Percentiles rank a stretch among this genome's conserved stretches.
Conservation (phyloP, 768 basidiomycete species). For the Russula sp. region DNA sequence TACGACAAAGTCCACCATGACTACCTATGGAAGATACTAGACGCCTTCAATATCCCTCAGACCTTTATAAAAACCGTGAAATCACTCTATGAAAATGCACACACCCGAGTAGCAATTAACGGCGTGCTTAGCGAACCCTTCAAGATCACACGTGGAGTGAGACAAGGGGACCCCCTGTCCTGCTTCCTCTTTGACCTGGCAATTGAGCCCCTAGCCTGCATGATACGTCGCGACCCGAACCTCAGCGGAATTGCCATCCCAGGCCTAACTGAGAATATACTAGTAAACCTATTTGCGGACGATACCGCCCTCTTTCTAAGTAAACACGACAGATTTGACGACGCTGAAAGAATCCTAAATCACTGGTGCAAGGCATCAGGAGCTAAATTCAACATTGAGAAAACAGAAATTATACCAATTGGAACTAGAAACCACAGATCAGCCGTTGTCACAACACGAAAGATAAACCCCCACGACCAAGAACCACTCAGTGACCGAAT, state of each 20-base stretch:
- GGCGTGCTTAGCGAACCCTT: neutral
- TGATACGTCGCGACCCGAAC: neutral
- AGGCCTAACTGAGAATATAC: neutral
- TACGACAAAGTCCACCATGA: constrained; percentile 28
- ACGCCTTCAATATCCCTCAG: neutral
- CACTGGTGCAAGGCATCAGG: constrained; percentile 40
- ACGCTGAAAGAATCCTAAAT: constrained; percentile 35
- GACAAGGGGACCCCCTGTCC: neutral
- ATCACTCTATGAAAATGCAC: neutral
- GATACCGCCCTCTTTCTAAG: constrained; percentile 32
- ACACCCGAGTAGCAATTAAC: neutral
- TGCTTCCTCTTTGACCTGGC: neutral
- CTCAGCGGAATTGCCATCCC: neutral
- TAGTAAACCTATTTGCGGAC: constrained; percentile 2
- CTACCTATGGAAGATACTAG: constrained; percentile 16
- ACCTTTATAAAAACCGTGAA: neutral
- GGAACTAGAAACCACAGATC: constrained; percentile 32
- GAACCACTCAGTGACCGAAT: neutral
- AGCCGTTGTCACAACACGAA: neutral
- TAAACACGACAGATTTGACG: constrained; percentile 33
- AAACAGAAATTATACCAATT: constrained; percentile 43
- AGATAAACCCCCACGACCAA: neutral
- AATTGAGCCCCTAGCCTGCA: neutral
- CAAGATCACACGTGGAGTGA: neutral
- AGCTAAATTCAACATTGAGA: constrained; percentile 35